Evolutionary conservation across 257 asterid genomes (phyloP).

Genomic region (Craterostigma plantagineum): DNA sequence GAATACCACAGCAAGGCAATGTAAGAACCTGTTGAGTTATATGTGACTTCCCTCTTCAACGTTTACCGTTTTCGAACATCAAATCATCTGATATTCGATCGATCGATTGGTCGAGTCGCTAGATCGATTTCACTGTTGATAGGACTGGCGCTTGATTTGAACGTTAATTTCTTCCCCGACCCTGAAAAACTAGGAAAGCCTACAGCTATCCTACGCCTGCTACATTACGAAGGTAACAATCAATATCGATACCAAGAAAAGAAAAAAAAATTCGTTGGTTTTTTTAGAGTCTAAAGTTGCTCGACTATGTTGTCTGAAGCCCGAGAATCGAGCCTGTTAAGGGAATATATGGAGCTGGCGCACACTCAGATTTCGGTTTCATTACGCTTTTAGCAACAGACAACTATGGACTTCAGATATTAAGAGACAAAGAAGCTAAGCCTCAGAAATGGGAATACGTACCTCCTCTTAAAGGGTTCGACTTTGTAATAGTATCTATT

Average conservation of each 20-base stretch:
- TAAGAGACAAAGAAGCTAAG: constrained; percentile 57
- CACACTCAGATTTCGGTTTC: constrained; percentile 76
- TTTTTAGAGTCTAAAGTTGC: constrained; percentile 1
- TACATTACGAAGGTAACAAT: constrained; percentile 68
- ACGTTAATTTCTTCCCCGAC: constrained; percentile 35
- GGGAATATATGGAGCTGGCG: constrained; percentile 92
- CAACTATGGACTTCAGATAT: constrained; percentile 79
- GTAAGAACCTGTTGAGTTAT: constrained; percentile 28
- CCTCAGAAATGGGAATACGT: constrained; percentile 85
- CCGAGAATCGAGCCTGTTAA: constrained; percentile 55
- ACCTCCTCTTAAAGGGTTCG: constrained; percentile 72
- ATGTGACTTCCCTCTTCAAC: background rate
- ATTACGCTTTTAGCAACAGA: constrained; percentile 79
- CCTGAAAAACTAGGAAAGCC: constrained; percentile 63
- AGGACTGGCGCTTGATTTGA: constrained; percentile 65
- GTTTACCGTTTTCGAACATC: background rate
- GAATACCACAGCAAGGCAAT: constrained; percentile 53
- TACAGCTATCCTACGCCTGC: constrained; percentile 50
- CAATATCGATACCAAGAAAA: too few relatives aligned
- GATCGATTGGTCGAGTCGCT: constrained; percentile 16
- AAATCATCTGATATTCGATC: background rate
- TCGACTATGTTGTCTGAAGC: constrained; percentile 13
- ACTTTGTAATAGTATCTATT: constrained; percentile 7
- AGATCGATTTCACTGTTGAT: constrained; percentile 50
- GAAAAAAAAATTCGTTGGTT: too few relatives aligned